These are phyloP conservation scores for Amauroascus verrucosus DNA, from an alignment of 2,329 filamentous ascomycete genomes.

Conservation along the genomic window DNA sequence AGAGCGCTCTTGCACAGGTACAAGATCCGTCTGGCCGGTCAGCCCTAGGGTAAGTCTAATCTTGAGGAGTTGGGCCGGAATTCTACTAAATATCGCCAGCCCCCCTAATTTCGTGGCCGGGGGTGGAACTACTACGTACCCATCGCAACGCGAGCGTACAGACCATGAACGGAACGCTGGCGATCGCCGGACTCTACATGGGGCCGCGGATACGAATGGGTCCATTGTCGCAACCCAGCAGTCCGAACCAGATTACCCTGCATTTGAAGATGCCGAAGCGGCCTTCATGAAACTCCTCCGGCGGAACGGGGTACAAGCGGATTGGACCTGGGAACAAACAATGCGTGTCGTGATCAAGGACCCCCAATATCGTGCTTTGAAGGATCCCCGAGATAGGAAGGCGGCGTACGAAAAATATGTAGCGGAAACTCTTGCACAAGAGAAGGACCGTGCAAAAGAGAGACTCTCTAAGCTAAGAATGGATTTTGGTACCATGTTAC, in stretches of 20 bases:
- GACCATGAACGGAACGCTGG: conserved; percentile 38
- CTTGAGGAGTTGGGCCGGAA: too few species aligned
- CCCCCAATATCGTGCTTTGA: conserved; percentile 82
- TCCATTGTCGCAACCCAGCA: conserved; percentile 33
- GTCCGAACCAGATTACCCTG: conserved; percentile 66
- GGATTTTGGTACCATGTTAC: conserved; percentile 94
- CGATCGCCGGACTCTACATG: conserved; percentile 41
- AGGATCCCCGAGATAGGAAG: conserved; percentile 83
- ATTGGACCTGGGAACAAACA: conserved; percentile 88
- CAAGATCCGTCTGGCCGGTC: conserved; percentile 34
- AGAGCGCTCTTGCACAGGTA: conserved; percentile 56
- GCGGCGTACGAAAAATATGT: conserved; percentile 92
- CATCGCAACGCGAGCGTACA: conserved; percentile 38
- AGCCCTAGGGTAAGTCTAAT: conserved; percentile 35
- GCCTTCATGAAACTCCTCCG: conserved; percentile 87
- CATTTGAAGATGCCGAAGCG: conserved; percentile 76
- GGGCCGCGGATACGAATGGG: conserved; percentile 33
- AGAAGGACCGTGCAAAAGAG: conserved; percentile 91
- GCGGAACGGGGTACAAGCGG: conserved; percentile 72
- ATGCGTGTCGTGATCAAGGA: conserved; percentile 81
- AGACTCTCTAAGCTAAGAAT: conserved; percentile 79
- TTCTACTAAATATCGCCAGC: conserved; percentile 22
- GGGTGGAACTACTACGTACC: conserved; percentile 33
- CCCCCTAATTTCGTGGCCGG: conserved; percentile 51
- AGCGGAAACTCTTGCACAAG: conserved; percentile 76